Base-by-base conservation (phyloP, 768 basidiomycete species). In the Phylloporus sp. region DNA sequence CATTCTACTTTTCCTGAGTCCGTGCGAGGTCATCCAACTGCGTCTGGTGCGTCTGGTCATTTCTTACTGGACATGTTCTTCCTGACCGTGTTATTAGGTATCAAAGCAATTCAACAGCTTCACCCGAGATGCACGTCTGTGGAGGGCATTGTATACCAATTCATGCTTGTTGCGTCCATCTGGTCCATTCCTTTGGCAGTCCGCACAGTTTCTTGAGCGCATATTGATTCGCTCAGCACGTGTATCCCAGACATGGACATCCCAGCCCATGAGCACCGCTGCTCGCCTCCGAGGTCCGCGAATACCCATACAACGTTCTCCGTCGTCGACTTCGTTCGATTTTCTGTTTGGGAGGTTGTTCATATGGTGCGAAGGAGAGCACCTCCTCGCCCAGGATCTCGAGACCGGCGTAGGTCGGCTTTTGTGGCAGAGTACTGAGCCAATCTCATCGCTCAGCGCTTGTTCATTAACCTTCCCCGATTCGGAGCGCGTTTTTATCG, bases 301-400 rank as follows among this genome's bases (percentile, higher is more conserved):
- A 15, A 49, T 62, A 60, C 28, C 50, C 3, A 5, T 13, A 18
- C 56, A 47, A 22, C 46, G 40, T 12, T 63, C 50, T 38, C 47
- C 56, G 5, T 29, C 47, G 9, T 63, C 61, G 31, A 53, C 55
- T 9, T 16, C 61, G 0, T 62, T 45, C n/a, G 55, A 55, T 34
- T 62, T 64, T 54, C 55, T 64, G 42, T 64, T 58, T 12, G 62
- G 62, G 34, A 58, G 62, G 32, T 29, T 55, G 52, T 57, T 63
- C 26, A 55, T 63, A 23, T 64, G 56, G 61, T 56, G 45, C 24
- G 62, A 63, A 47, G 50, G 36, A 7, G 52, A 52, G 11, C 62
- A 61, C 26, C 47, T 64, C 35, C 39, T 64, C 18, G 53, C 53
- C 11, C 53, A 58, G 45, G 53, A 64, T 34, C 28, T 63, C 36